Evolutionary conservation across 164 flowering plant genomes (phyloP).

Genomic region (Protea cynaroides): DNA sequence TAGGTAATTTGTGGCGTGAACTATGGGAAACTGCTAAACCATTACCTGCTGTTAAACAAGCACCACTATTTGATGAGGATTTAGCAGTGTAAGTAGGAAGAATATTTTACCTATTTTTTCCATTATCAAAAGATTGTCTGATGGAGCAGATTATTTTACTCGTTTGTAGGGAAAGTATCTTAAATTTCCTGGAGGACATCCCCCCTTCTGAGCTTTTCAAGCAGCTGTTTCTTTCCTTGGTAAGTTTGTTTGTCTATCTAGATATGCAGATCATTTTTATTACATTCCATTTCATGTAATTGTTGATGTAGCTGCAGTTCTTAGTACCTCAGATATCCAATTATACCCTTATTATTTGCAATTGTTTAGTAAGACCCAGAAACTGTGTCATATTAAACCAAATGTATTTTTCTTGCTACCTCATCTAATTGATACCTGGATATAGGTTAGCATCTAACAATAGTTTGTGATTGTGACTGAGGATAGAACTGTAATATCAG

Average conservation of each 20-base stretch:
- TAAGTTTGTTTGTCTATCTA: constrained; percentile 33
- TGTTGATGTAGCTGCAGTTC: too few relatives aligned
- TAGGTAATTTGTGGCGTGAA: constrained; percentile 95
- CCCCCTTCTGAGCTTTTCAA: constrained; percentile 64
- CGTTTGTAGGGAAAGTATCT: constrained; percentile 70
- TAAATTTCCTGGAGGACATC: constrained; percentile 59
- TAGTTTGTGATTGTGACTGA: too few relatives aligned
- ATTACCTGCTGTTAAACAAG: constrained; percentile 78
- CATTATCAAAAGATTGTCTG: background rate
- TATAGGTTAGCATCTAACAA: too few relatives aligned
- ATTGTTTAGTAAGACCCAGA: too few relatives aligned
- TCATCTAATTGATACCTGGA: too few relatives aligned
- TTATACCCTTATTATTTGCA: too few relatives aligned
- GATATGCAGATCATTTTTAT: background rate
- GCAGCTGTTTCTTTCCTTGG: constrained; percentile 75
- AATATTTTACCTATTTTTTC: too few relatives aligned
- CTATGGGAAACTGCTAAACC: constrained; percentile 93
- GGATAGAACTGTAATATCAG: too few relatives aligned
- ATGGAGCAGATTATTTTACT: background rate
- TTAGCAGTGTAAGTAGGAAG: constrained; percentile 74
- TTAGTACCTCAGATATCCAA: too few relatives aligned
- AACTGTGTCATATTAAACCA: too few relatives aligned
- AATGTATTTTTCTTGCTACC: too few relatives aligned
- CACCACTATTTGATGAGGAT: constrained; percentile 90
- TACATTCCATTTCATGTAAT: too few relatives aligned